phyloP scores from a whole-genome alignment of 345 rosid genomes.

The Eucalyptus leucophloia region DNA sequence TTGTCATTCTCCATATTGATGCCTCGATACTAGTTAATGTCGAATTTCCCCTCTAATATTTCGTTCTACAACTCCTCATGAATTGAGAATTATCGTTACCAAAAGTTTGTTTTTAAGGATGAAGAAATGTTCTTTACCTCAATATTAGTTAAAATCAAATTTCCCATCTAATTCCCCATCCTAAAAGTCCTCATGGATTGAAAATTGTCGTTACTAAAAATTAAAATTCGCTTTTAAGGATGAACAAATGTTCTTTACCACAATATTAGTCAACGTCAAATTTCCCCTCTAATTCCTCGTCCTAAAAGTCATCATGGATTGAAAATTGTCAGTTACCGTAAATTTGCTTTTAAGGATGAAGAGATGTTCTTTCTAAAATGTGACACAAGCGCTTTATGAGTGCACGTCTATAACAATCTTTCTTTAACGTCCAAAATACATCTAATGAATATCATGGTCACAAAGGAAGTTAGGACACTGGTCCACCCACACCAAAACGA shows the following conservation, averaged over 20 bases:
- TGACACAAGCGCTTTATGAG: neutral
- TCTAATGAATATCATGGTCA: neutral
- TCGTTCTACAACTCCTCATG: neutral
- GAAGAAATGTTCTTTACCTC: neutral
- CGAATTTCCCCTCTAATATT: neutral
- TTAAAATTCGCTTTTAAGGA: too few species aligned
- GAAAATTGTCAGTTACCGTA: neutral
- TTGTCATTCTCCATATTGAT: neutral
- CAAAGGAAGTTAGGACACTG: neutral
- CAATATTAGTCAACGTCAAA: too few species aligned
- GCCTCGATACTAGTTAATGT: neutral
- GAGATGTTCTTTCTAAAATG: neutral
- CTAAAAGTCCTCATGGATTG: too few species aligned
- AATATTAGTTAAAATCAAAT: too few species aligned
- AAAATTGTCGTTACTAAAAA: too few species aligned
- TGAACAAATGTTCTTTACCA: too few species aligned
- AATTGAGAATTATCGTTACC: neutral
- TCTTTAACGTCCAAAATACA: neutral
- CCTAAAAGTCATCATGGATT: neutral
- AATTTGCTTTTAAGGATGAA: neutral
- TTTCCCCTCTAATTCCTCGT: neutral
- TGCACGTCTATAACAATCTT: neutral
- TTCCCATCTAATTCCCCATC: too few species aligned
- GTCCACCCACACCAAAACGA: neutral
- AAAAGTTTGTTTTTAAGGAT: neutral